Base-by-base conservation (phyloP, 2,329 filamentous ascomycete genomes). In the Calycina herbarum region DNA sequence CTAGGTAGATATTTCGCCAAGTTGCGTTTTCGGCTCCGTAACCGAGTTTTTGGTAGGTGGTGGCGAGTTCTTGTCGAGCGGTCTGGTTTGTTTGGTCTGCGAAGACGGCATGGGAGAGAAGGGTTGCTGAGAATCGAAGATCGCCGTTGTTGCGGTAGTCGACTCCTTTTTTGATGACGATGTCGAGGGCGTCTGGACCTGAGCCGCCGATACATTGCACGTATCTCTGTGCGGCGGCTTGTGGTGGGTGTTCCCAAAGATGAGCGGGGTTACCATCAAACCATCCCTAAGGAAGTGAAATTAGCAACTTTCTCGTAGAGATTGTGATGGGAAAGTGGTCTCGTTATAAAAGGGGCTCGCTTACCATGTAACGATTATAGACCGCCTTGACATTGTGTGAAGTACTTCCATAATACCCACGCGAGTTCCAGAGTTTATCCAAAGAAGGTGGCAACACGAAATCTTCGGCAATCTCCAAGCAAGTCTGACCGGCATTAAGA, bases 1-100 rank as follows among this genome's bases (percentile, higher is more conserved):
- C 74, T 3, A 79, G 69, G 60, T 76, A 80, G 60, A 79, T 78
- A 63, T 80, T 80, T 3, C 79, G 70, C 79, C 78, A 80, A 0
- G 76, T 76, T 3, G 72, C 78, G 68, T 80, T 81, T 68, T 80
- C 78, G 2, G 76, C 64, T 2, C 77, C 76, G 62, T 72, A 77
- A 0, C 77, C 79, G 8, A 81, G 74, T 24, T 27, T 27, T 15
- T n/a, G 15, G 51, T 57, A 57, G 29, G 51, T 57, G 40, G 15
- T 45, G 15, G 15, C 40, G n/a, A 45, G 40, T 45, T 45, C 40
- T 45, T 45, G 40, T 45, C 40, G 40, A n/a, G 40, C 40, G 10
- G 2, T 45, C 6, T n/a, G 40, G 57, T 73, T 66, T 0, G 69
- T 64, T 0, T 75, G 72, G 24, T 76, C 69, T 1, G 75, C 72